Base-by-base conservation (phyloP, 2,329 filamentous ascomycete species). In the Nigrospora sphaerica region DNA sequence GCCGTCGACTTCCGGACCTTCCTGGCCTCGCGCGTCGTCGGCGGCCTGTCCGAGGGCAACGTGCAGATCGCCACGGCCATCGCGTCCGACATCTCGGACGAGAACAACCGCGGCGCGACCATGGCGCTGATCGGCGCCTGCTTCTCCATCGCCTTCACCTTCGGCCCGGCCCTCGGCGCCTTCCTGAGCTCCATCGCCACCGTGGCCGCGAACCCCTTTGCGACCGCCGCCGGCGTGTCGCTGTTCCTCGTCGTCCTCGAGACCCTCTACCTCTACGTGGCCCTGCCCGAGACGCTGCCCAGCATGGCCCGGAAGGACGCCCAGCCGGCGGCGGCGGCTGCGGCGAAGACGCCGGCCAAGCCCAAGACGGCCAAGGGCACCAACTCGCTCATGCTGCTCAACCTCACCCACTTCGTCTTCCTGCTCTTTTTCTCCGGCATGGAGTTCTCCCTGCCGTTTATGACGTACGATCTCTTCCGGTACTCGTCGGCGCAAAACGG, bases 51-150 rank as follows among this genome's bases (percentile, higher is more conserved):
- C 47, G 93, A 98, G 70, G 93, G 93, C 52, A 98, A 98, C 57
- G 88, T 98, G 3, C 93, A 98, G 71, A 76, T 98, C 13, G 92
- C 93, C 5, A 93, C 92, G 52, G 92, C 93, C 37, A 97, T 98
- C 64, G 93, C 93, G 16, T 93, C 92, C 35, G 93, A 98, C 64
- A 91, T 98, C 54, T 95, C 88, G 38, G 90, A 95, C 58, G 86
- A 92, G 56, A 77, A 79, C 47, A 86, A 85, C 59, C 81, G 93
- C 28, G 89, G 92, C 18, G 83, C 88, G 17, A 96, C 93, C 37
- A 96, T 98, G 89, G 93, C 93, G 9, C 75, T 98, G 46, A 92
- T 98, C 28, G 93, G 93, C 49, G 91, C 87, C 13, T 97, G 93
- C 70, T 98, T 98, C 70, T 95, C 88, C 51, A 84, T 98, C 55